phyloP scores from a whole-genome alignment of 2,329 filamentous ascomycete species.

The Aspergillus transmontanensis region DNA sequence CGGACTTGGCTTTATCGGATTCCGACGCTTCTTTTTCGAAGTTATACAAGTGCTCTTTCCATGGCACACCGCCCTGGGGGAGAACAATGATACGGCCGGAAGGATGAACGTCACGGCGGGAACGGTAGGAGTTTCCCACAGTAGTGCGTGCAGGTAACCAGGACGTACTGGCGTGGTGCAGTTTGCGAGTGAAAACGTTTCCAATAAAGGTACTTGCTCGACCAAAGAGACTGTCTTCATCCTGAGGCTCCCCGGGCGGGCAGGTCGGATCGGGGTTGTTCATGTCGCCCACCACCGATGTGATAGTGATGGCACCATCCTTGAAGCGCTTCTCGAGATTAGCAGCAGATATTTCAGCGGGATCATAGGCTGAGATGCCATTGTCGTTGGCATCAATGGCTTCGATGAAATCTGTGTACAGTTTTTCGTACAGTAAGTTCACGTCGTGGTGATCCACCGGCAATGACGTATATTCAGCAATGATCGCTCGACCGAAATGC shows the following conservation, averaged over 20 bases:
- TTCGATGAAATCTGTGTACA: slow-evolving; percentile 93
- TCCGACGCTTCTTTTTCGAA: slow-evolving; percentile 66
- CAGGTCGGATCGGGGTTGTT: slow-evolving; percentile 65
- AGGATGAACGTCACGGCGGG: slow-evolving; percentile 67
- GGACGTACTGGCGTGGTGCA: slow-evolving; percentile 71
- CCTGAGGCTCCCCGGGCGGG: slow-evolving; percentile 63
- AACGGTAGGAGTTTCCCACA: slow-evolving; percentile 74
- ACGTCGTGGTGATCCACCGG: slow-evolving; percentile 67
- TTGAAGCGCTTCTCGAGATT: slow-evolving; percentile 81
- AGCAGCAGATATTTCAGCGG: slow-evolving; percentile 66
- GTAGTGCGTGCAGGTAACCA: slow-evolving; percentile 88
- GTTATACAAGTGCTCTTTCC: slow-evolving; percentile 94
- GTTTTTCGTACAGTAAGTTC: slow-evolving; percentile 76
- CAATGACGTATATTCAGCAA: slow-evolving; percentile 67
- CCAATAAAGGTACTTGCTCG: slow-evolving; percentile 81
- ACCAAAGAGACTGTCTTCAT: slow-evolving; percentile 80
- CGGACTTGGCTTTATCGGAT: slow-evolving; percentile 40
- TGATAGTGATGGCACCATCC: slow-evolving; percentile 79
- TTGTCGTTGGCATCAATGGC: slow-evolving; percentile 98
- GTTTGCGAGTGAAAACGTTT: slow-evolving; percentile 79
- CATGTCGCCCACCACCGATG: slow-evolving; percentile 76
- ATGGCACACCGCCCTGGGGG: slow-evolving; percentile 74
- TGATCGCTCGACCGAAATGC: slow-evolving; percentile 87
- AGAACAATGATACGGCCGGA: slow-evolving; percentile 82
- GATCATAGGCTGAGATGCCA: slow-evolving; percentile 81